Conservation (phyloP, 768 basidiomycete species). For the Hygrophoropsis aurantiaca region DNA sequence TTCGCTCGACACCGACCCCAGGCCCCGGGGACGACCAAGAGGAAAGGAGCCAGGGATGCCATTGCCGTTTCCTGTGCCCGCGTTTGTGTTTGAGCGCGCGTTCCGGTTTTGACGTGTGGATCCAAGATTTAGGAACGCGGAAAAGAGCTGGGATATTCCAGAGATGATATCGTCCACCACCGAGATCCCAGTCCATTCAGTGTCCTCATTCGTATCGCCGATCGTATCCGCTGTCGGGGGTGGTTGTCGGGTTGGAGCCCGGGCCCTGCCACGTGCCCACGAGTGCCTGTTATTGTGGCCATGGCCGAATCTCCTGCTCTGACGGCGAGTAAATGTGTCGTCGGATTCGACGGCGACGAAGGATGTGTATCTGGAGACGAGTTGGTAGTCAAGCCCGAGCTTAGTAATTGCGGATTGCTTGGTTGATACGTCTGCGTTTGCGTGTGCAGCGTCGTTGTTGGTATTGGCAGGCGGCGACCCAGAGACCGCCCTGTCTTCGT, state of each 20-base stretch:
- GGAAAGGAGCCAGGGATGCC: too few species aligned
- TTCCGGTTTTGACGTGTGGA: too few species aligned
- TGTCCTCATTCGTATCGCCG: neutral
- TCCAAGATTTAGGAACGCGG: constrained; percentile 16
- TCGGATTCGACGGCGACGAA: constrained; percentile 53
- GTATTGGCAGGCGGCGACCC: constrained; percentile 33
- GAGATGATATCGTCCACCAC: constrained; percentile 18
- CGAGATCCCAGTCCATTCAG: neutral
- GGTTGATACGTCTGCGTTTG: constrained; percentile 34
- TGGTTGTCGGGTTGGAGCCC: neutral
- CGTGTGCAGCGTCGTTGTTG: too few species aligned
- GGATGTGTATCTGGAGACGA: constrained; percentile 52
- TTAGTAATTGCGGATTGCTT: constrained; percentile 47
- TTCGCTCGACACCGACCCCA: too few species aligned
- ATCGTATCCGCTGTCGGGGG: neutral
- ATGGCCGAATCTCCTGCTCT: neutral
- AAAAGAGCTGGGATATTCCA: constrained; percentile 16
- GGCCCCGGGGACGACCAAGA: too few species aligned
- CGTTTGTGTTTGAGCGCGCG: too few species aligned
- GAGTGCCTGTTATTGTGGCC: neutral
- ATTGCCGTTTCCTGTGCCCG: too few species aligned
- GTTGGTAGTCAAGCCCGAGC: constrained; percentile 50
- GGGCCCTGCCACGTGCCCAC: neutral
- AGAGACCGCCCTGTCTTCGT: constrained; percentile 32
- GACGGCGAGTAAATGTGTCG: constrained; percentile 7